Conservation (phyloP, 495 filamentous ascomycete genomes). For the Neurospora sp. region DNA sequence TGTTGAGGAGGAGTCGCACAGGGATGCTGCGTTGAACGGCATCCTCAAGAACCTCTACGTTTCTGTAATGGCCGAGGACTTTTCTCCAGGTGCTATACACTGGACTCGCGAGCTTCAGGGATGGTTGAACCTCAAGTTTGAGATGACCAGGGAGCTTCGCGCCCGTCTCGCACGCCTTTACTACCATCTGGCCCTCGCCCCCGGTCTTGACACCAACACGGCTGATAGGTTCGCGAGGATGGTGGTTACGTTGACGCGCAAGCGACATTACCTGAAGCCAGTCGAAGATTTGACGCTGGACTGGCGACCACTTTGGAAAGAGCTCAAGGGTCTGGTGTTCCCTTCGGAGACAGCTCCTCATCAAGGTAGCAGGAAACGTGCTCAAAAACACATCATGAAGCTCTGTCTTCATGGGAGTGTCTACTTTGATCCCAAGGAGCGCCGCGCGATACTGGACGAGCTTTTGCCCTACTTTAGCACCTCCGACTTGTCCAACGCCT, state of each 20-base stretch:
- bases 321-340: slow-evolving; percentile 79
- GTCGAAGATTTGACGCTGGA: slow-evolving; percentile 81
- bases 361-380: slow-evolving; percentile 31
- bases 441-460: slow-evolving; percentile 84
- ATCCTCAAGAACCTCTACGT: slow-evolving; percentile 90
- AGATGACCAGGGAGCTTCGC: slow-evolving; percentile 72
- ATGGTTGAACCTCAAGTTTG: slow-evolving; percentile 95
- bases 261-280: slow-evolving; percentile 88
- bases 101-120: slow-evolving; percentile 95
- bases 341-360: slow-evolving; percentile 61
- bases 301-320: slow-evolving; percentile 86
- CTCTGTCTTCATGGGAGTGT: slow-evolving; percentile 80
- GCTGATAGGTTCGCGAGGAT: slow-evolving; percentile 91
- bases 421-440: slow-evolving; percentile 83
- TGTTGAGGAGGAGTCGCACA: slow-evolving; percentile 64
- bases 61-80: slow-evolving; percentile 83
- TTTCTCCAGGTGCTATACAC: slow-evolving; percentile 83
- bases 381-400: slow-evolving; percentile 57
- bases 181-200: slow-evolving; percentile 86
- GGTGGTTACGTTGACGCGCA: slow-evolving; percentile 88
- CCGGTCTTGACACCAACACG: slow-evolving; percentile 71
- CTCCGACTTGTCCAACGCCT: slow-evolving; percentile 80
- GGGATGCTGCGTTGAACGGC: slow-evolving; percentile 64
- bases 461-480: slow-evolving; percentile 92
- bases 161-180: slow-evolving; percentile 81